phyloP scores from a whole-genome alignment of 768 basidiomycete species.

The Tubosaeta brunneosetosa region DNA sequence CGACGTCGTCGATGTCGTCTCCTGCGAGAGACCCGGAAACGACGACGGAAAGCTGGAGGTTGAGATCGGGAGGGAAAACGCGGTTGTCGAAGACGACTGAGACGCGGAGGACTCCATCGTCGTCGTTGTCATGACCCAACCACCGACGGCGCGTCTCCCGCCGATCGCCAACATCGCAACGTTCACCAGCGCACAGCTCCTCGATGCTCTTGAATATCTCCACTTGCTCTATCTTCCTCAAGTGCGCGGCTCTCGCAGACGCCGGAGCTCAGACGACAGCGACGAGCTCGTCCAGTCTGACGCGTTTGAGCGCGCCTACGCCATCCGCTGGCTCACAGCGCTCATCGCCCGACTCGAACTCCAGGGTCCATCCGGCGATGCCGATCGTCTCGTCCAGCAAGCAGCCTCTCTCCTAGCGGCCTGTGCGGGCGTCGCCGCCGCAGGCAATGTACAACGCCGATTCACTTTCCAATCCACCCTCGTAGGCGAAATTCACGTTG shows the following conservation, averaged over 20 bases:
- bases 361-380: neutral
- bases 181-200: constrained; percentile 34
- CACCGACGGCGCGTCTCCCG: constrained; percentile 54
- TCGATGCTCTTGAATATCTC: constrained; percentile 47
- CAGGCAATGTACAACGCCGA: constrained; percentile 51
- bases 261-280: constrained; percentile 7
- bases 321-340: constrained; percentile 70
- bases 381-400: constrained; percentile 42
- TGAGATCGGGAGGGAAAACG: constrained; percentile 16
- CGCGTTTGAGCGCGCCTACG: constrained; percentile 63
- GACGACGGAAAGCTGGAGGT: constrained; percentile 2
- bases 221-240: constrained; percentile 54
- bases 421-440: constrained; percentile 59
- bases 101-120: constrained; percentile 12
- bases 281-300: constrained; percentile 43
- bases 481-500: constrained; percentile 31
- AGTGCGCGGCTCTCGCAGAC: constrained; percentile 55
- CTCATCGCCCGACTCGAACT: constrained; percentile 44
- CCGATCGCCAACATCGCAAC: constrained; percentile 43
- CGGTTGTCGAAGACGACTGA: constrained; percentile 13
- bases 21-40: constrained; percentile 26
- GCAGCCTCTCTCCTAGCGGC: constrained; percentile 62
- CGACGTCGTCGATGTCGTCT: constrained; percentile 10
- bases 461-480: constrained; percentile 40
- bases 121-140: constrained; percentile 12